Percentiles rank a stretch among this genome's conserved stretches.
Evolutionary conservation across 352 stramenopile species (phyloP).

Genomic region (Phytopythium aichiense): DNA sequence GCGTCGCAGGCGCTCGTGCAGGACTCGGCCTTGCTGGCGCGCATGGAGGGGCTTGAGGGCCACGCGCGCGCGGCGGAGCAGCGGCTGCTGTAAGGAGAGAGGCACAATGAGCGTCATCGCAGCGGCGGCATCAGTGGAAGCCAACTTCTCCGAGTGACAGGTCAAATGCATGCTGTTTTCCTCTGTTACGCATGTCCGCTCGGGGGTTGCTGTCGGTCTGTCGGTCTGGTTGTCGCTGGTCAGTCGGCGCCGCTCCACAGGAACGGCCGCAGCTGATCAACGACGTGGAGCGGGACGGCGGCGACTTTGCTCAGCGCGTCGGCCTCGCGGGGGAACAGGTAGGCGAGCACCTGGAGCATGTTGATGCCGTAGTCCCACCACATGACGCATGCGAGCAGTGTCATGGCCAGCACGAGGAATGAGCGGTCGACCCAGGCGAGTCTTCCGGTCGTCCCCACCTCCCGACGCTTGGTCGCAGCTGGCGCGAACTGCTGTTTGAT

Average conservation of each 20-base stretch:
- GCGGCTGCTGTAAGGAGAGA: conserved; percentile 51
- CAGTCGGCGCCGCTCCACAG: neutral
- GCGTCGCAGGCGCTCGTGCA: conserved; percentile 86
- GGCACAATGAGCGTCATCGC: neutral
- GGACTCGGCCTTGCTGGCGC: conserved; percentile 93
- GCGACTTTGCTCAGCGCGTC: conserved; percentile 31
- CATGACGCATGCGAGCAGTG: conserved; percentile 37
- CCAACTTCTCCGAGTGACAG: conserved; percentile 10
- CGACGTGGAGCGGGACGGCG: conserved; percentile 15
- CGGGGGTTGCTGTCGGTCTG: neutral
- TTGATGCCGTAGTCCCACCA: conserved; percentile 57
- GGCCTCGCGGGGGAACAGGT: conserved; percentile 48
- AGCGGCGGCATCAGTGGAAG: neutral
- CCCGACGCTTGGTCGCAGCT: neutral
- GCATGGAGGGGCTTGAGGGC: conserved; percentile 84
- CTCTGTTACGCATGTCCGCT: neutral
- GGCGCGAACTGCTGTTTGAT: conserved; percentile 11
- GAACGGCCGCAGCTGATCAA: conserved; percentile 7
- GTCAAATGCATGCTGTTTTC: conserved; percentile 24
- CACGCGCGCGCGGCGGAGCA: conserved; percentile 79
- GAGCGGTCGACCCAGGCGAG: conserved; percentile 32
- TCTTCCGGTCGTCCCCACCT: conserved; percentile 2
- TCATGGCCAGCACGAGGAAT: conserved; percentile 36
- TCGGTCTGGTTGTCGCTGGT: neutral
- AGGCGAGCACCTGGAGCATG: conserved; percentile 26